Conservation (phyloP, 1,139 yeast genomes). For the Diutina siamensis region DNA sequence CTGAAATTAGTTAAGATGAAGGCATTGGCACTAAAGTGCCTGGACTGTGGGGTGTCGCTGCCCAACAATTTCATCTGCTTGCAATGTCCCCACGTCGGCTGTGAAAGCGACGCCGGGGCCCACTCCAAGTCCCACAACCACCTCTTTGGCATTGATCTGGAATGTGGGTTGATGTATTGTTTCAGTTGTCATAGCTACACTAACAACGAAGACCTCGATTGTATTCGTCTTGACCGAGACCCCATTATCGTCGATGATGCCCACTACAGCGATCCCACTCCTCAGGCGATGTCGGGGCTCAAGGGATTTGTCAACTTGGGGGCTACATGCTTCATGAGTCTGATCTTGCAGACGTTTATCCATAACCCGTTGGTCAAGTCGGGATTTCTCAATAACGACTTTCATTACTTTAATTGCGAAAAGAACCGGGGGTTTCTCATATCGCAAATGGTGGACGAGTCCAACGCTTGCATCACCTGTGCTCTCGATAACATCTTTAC, state of each 20-base stretch:
- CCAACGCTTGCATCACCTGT: slow-evolving; percentile 65
- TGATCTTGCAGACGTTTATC: slow-evolving; percentile 70
- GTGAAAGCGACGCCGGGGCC: slow-evolving; percentile 47
- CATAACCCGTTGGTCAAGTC: slow-evolving; percentile 81
- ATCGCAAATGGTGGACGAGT: slow-evolving; percentile 17
- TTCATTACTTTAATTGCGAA: slow-evolving; percentile 31
- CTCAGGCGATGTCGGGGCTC: slow-evolving; percentile 59
- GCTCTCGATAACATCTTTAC: slow-evolving; percentile 69
- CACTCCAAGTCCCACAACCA: slow-evolving; percentile 61
- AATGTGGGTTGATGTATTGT: slow-evolving; percentile 56
- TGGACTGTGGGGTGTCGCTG: slow-evolving; percentile 34
- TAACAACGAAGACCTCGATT: slow-evolving; percentile 46
- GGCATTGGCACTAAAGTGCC: slow-evolving; percentile 35
- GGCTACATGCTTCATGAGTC: slow-evolving; percentile 92
- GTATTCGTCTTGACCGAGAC: slow-evolving; percentile 28
- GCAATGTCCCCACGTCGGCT: slow-evolving; percentile 78
- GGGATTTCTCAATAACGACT: slow-evolving; percentile 62
- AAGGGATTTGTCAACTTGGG: slow-evolving; percentile 90
- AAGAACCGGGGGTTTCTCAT: background rate
- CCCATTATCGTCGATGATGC: background rate
- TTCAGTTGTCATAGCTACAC: slow-evolving; percentile 67
- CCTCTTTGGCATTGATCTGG: slow-evolving; percentile 57
- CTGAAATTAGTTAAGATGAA: slow-evolving; percentile 26
- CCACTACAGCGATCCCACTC: slow-evolving; percentile 35
- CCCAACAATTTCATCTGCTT: slow-evolving; percentile 55